phyloP scores from a whole-genome alignment of 1,284 basidiomycete genomes.

The Leccinum pallidistipes region DNA sequence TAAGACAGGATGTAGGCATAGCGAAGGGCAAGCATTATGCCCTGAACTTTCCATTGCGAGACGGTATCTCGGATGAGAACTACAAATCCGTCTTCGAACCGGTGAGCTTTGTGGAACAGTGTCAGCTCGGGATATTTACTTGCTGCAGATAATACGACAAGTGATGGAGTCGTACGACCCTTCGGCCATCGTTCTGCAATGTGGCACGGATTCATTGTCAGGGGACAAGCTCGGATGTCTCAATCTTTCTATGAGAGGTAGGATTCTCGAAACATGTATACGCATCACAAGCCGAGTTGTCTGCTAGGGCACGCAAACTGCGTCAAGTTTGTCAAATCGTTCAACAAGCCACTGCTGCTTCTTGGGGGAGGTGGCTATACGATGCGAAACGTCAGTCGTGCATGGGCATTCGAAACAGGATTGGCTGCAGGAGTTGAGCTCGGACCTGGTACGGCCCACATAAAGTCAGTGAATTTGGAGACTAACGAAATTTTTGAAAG shows the following conservation, averaged over 20 bases:
- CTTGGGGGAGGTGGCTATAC: conserved; percentile 99
- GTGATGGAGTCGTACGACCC: conserved; percentile 98
- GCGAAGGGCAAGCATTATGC: conserved; percentile 93
- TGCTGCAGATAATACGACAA: conserved; percentile 81
- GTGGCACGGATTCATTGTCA: conserved; percentile 97
- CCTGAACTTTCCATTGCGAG: conserved; percentile 92
- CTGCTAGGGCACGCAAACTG: conserved; percentile 91
- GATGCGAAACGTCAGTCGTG: conserved; percentile 95
- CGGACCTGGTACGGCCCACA: conserved; percentile 59
- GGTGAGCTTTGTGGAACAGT: conserved; percentile 46
- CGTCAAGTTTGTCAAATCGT: conserved; percentile 96
- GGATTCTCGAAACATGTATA: conserved; percentile 7
- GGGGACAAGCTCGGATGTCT: conserved; percentile 97
- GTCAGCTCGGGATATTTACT: not conserved
- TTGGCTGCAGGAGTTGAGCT: conserved; percentile 95
- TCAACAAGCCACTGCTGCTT: conserved; percentile 89
- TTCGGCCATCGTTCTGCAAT: conserved; percentile 95
- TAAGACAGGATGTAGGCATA: conserved; percentile 80
- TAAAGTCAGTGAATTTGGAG: not conserved
- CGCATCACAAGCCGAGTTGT: conserved; percentile 1
- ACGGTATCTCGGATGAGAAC: conserved; percentile 95
- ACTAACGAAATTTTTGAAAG: conserved; percentile 42
- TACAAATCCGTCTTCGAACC: conserved; percentile 97
- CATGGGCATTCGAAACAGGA: conserved; percentile 99
- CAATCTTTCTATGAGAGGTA: conserved; percentile 96